phyloP scores from a whole-genome alignment of 805 yeast species.

The Monosporozyma solicola region DNA sequence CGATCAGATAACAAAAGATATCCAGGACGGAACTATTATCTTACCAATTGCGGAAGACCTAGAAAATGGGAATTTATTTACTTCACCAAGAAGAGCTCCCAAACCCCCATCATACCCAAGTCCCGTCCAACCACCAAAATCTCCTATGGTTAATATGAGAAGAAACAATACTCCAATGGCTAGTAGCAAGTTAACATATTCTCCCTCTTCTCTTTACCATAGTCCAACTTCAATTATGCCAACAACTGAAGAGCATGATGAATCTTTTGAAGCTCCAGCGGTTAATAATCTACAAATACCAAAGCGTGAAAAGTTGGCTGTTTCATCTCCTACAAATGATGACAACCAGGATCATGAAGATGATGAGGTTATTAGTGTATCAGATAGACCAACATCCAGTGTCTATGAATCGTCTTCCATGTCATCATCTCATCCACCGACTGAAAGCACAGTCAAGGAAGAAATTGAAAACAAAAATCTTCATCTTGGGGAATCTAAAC shows the following conservation, averaged over 20 bases:
- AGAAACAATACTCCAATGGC: background rate
- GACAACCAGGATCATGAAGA: background rate
- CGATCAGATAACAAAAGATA: conserved; percentile 7
- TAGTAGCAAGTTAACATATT: conserved; percentile 9
- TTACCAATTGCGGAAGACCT: conserved; percentile 5
- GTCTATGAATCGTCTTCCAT: conserved; percentile 19
- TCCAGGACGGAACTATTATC: conserved; percentile 1
- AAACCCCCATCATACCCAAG: conserved; percentile 49
- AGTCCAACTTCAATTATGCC: background rate
- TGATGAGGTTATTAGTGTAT: background rate
- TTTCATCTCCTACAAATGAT: background rate
- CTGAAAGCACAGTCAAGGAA: background rate
- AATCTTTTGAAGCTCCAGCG: background rate
- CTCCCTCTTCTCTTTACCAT: conserved; percentile 23
- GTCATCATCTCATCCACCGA: background rate
- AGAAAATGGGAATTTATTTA: conserved; percentile 31
- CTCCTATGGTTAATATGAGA: conserved; percentile 16
- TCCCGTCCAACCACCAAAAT: conserved; percentile 33
- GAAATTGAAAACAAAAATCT: conserved; percentile 2
- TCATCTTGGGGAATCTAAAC: background rate
- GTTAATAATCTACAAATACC: background rate
- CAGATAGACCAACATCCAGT: conserved; percentile 37
- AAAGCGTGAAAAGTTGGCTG: background rate
- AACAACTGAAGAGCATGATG: background rate
- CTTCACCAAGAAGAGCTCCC: conserved; percentile 68